phyloP scores from a whole-genome alignment of 192 early-diverging fungal species.

The Mortierella alpina region DNA sequence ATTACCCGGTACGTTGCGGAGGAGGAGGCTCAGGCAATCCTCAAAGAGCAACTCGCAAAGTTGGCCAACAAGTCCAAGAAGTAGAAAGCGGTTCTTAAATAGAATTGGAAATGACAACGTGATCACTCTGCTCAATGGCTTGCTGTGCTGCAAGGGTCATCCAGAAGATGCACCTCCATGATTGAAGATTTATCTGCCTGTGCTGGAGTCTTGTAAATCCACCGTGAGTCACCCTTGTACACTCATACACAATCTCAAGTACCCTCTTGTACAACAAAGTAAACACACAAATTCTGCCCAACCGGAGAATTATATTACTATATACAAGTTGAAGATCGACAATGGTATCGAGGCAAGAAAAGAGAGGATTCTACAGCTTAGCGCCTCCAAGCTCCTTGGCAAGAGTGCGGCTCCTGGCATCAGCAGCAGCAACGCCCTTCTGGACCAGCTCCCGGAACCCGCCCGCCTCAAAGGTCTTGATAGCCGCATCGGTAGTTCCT shows the following conservation, averaged over 20 bases:
- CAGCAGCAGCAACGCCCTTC: slow-evolving; percentile 74
- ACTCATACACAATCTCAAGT: no score
- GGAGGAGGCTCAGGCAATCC: slow-evolving; percentile 40
- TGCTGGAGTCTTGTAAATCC: no score
- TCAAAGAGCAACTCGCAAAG: slow-evolving; percentile 32
- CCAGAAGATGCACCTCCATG: no score
- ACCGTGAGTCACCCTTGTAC: no score
- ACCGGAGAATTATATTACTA: slow-evolving; percentile 25
- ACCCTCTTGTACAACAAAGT: neutral
- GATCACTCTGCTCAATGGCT: no score
- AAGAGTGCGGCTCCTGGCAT: slow-evolving; percentile 75
- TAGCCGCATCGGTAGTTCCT: slow-evolving; percentile 94
- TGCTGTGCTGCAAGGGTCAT: no score
- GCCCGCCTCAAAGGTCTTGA: slow-evolving; percentile 79
- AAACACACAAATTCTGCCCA: neutral
- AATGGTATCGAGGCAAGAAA: neutral
- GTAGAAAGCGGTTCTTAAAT: neutral
- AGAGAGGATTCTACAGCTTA: slow-evolving; percentile 19
- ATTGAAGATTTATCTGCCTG: no score
- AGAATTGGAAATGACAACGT: no score
- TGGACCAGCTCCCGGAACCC: slow-evolving; percentile 66
- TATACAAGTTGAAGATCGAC: neutral
- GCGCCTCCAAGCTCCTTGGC: slow-evolving; percentile 69
- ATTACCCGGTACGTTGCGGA: slow-evolving; percentile 27
- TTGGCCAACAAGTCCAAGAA: slow-evolving; percentile 37